Percentiles rank a stretch among this genome's conserved stretches.
Conservation (phyloP, 2,329 filamentous ascomycete species). For the Aspergillus hortae region DNA sequence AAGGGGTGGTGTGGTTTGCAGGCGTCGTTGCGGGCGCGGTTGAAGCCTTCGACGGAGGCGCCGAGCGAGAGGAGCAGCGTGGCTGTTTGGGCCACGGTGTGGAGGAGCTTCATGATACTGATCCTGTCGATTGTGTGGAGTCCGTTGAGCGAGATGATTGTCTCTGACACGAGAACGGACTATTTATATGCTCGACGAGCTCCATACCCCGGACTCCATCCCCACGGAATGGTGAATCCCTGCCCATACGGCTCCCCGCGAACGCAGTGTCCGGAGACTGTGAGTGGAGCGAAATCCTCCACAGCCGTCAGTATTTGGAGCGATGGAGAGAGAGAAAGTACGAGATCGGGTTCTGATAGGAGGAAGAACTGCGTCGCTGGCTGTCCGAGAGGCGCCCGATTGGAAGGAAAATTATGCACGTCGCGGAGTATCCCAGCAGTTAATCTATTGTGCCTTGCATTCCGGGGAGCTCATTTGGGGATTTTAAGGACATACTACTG, state of each 20-base stretch:
- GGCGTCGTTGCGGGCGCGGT: conserved; percentile 19
- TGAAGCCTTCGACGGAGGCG: conserved; percentile 14
- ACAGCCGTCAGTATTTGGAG: not conserved
- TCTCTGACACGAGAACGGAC: too few relatives aligned
- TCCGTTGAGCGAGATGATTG: too few relatives aligned
- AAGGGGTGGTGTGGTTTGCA: conserved; percentile 29
- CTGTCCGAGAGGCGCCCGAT: conserved; percentile 7
- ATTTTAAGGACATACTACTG: too few relatives aligned
- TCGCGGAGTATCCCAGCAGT: not conserved
- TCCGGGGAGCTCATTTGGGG: too few relatives aligned
- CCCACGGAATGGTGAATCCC: not conserved
- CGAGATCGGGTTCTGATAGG: conserved; percentile 11
- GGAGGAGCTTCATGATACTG: conserved; percentile 23
- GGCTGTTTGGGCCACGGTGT: conserved; percentile 18
- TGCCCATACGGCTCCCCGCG: not conserved
- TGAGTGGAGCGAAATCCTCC: not conserved
- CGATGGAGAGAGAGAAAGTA: not conserved
- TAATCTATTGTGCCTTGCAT: too few relatives aligned
- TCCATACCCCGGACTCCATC: not conserved
- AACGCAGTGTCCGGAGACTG: not conserved
- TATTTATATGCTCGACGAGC: too few relatives aligned
- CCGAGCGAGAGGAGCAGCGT: conserved; percentile 21
- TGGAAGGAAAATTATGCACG: conserved; percentile 16
- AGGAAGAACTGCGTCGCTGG: conserved; percentile 11
- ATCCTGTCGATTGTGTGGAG: not conserved